A percentile compares a stretch with the other conserved stretches of the same genome.
These are phyloP conservation scores for Oryza longistaminata DNA, from an alignment of 176 grass and related monocot genomes.

Conservation along the genomic window DNA sequence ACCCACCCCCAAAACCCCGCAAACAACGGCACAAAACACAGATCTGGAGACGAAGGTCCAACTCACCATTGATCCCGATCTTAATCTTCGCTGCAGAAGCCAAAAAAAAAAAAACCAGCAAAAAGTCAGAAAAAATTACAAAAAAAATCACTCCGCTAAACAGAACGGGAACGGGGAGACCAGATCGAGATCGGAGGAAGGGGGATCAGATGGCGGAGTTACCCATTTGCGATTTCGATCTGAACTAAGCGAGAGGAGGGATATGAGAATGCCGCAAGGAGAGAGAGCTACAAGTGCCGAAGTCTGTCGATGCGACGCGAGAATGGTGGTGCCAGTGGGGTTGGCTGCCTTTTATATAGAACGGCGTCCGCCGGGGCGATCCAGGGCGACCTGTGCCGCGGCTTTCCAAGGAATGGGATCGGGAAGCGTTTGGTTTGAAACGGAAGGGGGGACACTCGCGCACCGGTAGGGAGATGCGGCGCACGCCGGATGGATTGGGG, in stretches of 20 bases:
- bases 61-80: constrained; percentile 74
- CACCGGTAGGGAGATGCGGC: no score
- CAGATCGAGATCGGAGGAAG: constrained; percentile 3
- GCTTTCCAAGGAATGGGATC: no score
- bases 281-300: background rate
- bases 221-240: constrained; percentile 42
- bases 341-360: no score
- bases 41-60: background rate
- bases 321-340: background rate
- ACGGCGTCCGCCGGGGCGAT: no score
- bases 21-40: background rate
- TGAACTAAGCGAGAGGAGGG: background rate
- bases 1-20: background rate
- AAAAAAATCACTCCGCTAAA: background rate
- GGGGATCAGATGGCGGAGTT: background rate
- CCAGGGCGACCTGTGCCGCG: no score
- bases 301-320: background rate
- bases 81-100: constrained; percentile 54
- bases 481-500: no score
- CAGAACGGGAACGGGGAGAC: background rate
- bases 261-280: no score
- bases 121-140: constrained; percentile 9
- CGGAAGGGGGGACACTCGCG: no score
- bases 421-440: no score
- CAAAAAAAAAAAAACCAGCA: background rate